These are phyloP conservation scores for Dactylorhiza incarnata DNA, from an alignment of 106 monocot species.

Conservation along the genomic window DNA sequence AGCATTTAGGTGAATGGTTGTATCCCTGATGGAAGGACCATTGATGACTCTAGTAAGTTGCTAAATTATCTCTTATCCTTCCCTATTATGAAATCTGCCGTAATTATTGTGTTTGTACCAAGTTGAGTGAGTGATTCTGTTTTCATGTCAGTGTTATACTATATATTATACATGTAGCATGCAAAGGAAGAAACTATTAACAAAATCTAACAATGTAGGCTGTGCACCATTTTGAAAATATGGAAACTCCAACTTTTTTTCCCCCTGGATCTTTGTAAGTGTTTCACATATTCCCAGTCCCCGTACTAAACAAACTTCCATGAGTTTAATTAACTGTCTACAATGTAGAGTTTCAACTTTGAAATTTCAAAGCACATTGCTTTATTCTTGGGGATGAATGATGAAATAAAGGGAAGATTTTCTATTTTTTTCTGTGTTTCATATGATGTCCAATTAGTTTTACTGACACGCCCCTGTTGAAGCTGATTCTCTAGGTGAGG, in stretches of 20 bases:
- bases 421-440: background rate
- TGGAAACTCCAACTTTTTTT: background rate
- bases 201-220: too few species aligned
- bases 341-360: background rate
- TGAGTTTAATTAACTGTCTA: background rate
- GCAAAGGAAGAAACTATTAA: too few species aligned
- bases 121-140: too few species aligned
- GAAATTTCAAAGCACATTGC: background rate
- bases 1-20: too few species aligned
- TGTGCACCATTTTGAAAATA: background rate
- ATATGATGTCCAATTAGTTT: background rate
- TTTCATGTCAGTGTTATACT: too few species aligned
- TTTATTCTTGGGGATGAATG: background rate
- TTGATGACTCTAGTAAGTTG: slow-evolving; percentile 35
- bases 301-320: background rate
- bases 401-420: background rate
- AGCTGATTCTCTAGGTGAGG: slow-evolving; percentile 36
- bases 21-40: slow-evolving; percentile 20
- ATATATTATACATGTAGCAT: too few species aligned
- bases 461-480: background rate
- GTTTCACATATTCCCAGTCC: too few species aligned
- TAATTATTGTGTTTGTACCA: too few species aligned
- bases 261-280: background rate
- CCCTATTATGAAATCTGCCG: too few species aligned
- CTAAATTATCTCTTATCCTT: background rate